Evolutionary conservation across 2,329 filamentous ascomycete species (phyloP), one percentile per base, ranked within the genome.

Genomic region (Talaromyces albobiverticillius): DNA sequence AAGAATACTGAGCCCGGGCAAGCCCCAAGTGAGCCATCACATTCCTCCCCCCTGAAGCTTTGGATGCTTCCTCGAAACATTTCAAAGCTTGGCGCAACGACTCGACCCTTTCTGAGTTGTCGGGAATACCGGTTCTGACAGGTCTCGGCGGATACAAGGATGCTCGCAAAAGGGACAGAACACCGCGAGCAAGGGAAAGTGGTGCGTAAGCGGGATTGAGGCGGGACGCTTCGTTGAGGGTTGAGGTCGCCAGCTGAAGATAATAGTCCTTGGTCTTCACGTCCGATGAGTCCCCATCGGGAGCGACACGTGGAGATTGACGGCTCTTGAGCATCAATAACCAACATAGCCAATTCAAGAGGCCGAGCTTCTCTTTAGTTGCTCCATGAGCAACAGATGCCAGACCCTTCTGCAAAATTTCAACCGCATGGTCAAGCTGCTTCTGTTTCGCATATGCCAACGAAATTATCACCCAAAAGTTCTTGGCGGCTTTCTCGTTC

Each of bases 401-500:
- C 62, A 90, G 79, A 46, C 89, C 90, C 64, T 89, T 88, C 47
- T 86, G 84, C 61, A 88, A 72, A 52, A 88, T 84, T 58, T 87
- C 84, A 57, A 88, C 82, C 49, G 84, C 85, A 75, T 94, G 89
- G 67, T 96, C 92, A 58, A 94, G 84, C 75, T 95, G 95, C 67
- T 87, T 86, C 75, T 96, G 90, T 76, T 97, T 99, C 38, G 94
- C 93, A 68, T 99, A 99, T 46, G 93, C 93, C 56, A 97, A 81
- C 40, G 95, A 89, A 61, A 97, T 94, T n/a, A 90, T 93, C 80
- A 99, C 93, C 95, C 95, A 99, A 63, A 95, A 95, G 50, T 87
- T 90, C 65, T 93, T 91, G 34, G 90, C 88, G 14, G 91, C 92
- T 66, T 87, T 86, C 72, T 99, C 95, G 67, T 94, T 95, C 75